Base-by-base conservation (phyloP, 1,139 yeast species). In the Candida sojae region DNA sequence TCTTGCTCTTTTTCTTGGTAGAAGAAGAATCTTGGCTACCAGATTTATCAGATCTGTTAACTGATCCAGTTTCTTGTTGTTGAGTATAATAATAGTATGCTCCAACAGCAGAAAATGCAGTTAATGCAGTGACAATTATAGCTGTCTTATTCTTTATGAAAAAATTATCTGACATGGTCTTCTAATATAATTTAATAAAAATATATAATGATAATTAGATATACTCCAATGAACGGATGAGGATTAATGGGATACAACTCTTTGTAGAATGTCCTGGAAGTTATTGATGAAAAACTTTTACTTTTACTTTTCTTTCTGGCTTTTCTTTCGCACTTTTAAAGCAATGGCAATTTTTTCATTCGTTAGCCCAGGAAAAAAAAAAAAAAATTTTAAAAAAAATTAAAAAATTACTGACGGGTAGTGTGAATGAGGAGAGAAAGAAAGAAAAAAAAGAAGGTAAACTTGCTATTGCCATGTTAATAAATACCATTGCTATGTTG, bases 31-130 rank as follows among this genome's bases (percentile, higher is more conserved):
- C 33, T 12, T 39, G 17, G 9, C 37, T 32, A 25, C 33, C 32
- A 6, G 51, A 43, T 37, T 46, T 46, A 8, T 50, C 37, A 17
- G 49, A 31, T 37, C 43, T 40, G 11, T 29, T 29, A 10, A 40
- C 13, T 30, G 46, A 56, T 10, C 49, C 17, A 42, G 56, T 48
- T 29, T 54, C 42, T 48, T 57, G 58, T 52, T 70, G 75, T 49
- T 67, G 69, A 49, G 72, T 63, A 53, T 78, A 77, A 58, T 79
- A 80, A 57, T 77, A 77, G 43, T 80, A 79, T 43, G 86, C 84
- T n/a, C 82, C 83, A 44, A 80, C 82, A 31, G 86, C 82, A 42
- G 85, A 73, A 44, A 78, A 77, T 51, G 86, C 86, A 38, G 86
- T 85, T 50, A 81, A 74, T 2, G 88, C 80, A 32, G 88, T 77